Evolutionary conservation across 1,284 basidiomycete species (phyloP).

Genomic region (Cutaneotrichosporon curvatum): DNA sequence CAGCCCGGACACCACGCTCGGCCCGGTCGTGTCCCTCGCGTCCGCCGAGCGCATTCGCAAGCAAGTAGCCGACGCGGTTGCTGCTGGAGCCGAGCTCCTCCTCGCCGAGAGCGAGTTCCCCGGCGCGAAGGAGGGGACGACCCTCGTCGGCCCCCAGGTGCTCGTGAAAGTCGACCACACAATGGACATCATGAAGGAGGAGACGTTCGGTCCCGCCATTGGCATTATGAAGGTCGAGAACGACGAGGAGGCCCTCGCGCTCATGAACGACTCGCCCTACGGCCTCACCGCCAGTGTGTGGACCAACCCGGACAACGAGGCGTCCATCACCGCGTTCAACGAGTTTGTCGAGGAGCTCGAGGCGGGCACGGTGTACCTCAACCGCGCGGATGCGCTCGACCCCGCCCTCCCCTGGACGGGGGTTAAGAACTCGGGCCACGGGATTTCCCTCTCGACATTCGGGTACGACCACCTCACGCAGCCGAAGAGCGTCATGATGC

Average conservation of each 20-base stretch:
- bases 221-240: slow-evolving; percentile 74
- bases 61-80: slow-evolving; percentile 77
- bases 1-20: slow-evolving; percentile 63
- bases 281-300: slow-evolving; percentile 89
- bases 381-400: slow-evolving; percentile 83
- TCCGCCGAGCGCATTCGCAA: slow-evolving; percentile 75
- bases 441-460: slow-evolving; percentile 79
- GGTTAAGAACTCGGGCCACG: slow-evolving; percentile 84
- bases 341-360: slow-evolving; percentile 66
- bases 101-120: slow-evolving; percentile 67
- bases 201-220: slow-evolving; percentile 80
- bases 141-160: slow-evolving; percentile 83
- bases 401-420: slow-evolving; percentile 91
- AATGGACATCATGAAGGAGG: slow-evolving; percentile 85
- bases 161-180: slow-evolving; percentile 77
- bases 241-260: slow-evolving; percentile 65
- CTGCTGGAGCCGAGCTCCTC: slow-evolving; percentile 66
- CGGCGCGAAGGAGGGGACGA: slow-evolving; percentile 61
- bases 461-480: slow-evolving; percentile 41
- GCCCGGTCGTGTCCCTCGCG: slow-evolving; percentile 81
- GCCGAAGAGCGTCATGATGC: slow-evolving; percentile 20
- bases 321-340: slow-evolving; percentile 57
- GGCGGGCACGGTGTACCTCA: slow-evolving; percentile 84
- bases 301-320: slow-evolving; percentile 65
- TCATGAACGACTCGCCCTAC: slow-evolving; percentile 97